Conservation (phyloP, 208 protist genomes). For the Leishmania amazonensis region DNA sequence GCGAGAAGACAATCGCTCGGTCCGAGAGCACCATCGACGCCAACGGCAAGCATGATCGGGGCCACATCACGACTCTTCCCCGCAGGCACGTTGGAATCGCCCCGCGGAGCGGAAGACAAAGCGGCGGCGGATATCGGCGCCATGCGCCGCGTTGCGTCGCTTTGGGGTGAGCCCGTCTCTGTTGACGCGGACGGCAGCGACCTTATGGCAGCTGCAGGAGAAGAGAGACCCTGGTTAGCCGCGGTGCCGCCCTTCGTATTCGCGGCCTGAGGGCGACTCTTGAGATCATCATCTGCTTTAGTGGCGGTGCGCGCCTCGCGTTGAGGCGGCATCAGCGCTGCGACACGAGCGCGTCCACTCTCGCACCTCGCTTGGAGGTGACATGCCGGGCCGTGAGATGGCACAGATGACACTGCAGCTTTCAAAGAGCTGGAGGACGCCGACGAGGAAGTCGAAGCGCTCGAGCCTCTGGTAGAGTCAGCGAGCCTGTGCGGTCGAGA, state of each 20-base stretch:
- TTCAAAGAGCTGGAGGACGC: slow-evolving; percentile 4
- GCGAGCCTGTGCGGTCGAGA: not conserved
- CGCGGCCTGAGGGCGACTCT: not conserved
- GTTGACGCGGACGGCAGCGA: not conserved
- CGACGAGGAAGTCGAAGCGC: slow-evolving; percentile 5
- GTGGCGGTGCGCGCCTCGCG: not conserved
- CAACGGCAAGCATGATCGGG: not conserved
- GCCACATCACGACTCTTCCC: not conserved
- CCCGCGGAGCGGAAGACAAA: not conserved
- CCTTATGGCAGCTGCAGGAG: not conserved
- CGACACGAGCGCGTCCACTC: not conserved
- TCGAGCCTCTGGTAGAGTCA: not conserved
- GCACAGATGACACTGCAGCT: not conserved
- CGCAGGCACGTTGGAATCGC: not conserved
- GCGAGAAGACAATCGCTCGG: slow-evolving; percentile 24
- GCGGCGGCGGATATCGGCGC: not conserved
- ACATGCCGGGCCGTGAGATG: not conserved
- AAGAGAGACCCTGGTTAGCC: no score
- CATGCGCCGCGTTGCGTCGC: not conserved
- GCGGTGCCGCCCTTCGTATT: not conserved
- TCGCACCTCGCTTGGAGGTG: not conserved
- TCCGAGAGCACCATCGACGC: slow-evolving; percentile 10
- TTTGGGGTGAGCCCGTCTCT: not conserved
- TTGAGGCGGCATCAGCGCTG: not conserved
- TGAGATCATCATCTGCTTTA: not conserved